These are phyloP conservation scores for Aspergillus hortae DNA, from an alignment of 2,329 filamentous ascomycete species.

Conservation along the genomic window DNA sequence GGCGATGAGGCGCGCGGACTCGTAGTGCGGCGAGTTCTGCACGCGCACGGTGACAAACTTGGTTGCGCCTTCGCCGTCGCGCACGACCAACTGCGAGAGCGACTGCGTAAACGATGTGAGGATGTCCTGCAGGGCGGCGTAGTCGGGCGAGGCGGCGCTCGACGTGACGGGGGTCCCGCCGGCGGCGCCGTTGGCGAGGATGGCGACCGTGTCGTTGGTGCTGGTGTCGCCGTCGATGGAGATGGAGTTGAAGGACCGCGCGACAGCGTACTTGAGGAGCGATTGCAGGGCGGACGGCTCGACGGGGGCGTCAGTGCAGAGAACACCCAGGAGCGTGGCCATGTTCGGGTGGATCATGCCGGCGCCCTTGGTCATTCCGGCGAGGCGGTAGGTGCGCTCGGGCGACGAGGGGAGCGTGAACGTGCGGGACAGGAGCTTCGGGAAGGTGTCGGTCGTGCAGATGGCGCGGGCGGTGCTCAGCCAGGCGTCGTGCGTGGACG, in stretches of 20 bases:
- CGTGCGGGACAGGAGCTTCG: conserved; percentile 81
- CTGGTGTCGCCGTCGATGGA: conserved; percentile 96
- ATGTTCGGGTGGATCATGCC: conserved; percentile 99
- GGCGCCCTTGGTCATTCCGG: conserved; percentile 95
- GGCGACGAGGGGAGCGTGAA: conserved; percentile 83
- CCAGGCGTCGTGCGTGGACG: conserved; percentile 79
- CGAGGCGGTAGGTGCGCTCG: conserved; percentile 72
- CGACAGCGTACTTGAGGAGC: conserved; percentile 70
- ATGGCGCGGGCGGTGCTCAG: conserved; percentile 82
- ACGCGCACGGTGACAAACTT: conserved; percentile 96
- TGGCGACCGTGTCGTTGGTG: conserved; percentile 91
- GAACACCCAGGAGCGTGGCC: conserved; percentile 87
- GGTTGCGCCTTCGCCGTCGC: conserved; percentile 94
- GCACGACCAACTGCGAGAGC: conserved; percentile 87
- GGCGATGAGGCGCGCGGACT: conserved; percentile 73
- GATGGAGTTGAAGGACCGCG: conserved; percentile 92
- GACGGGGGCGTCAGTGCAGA: conserved; percentile 88
- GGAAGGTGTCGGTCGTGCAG: conserved; percentile 97
- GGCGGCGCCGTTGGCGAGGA: conserved; percentile 93
- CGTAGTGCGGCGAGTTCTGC: conserved; percentile 65
- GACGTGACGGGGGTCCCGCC: conserved; percentile 64
- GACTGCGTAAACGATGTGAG: conserved; percentile 76
- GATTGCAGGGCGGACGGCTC: conserved; percentile 62
- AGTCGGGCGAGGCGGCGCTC: conserved; percentile 54
- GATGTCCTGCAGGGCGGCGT: conserved; percentile 64